Base-by-base conservation (phyloP, 2,329 filamentous ascomycete genomes). In the Harringtonia lauricola region DNA sequence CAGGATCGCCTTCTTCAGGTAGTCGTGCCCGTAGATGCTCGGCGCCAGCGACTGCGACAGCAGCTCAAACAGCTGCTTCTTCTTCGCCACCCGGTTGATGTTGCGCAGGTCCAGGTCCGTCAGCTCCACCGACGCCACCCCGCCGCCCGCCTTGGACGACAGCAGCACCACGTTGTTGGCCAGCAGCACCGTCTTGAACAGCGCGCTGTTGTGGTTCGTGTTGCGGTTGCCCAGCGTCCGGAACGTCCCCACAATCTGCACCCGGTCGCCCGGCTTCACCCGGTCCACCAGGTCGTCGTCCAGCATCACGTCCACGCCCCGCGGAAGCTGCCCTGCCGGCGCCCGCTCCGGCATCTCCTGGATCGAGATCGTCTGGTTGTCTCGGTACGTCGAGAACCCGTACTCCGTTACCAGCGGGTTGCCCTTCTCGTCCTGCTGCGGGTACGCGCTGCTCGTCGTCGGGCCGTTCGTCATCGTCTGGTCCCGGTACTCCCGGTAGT, bases 261-360 rank as follows among this genome's bases (percentile, higher is more conserved):
- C 87, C 53, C 92, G 77, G 64, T 98, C 92, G 40, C 92, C 92
- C 10, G 92, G 92, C 65, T 98, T 98, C 47, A 92, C 86, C 47
- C 78, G 81, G 61, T 98, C 92, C 15, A 96, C 92, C 42, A 98
- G 72, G 59, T 98, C 92, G 60, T 98, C 92, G 59, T 98, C 92
- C 51, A 98, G 70, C 53, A 98, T 89, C 14, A 96, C 89, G 63
- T 98, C 92, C 17, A 98, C 92, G 44, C 90, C 88, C 43, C 92
- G 82, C 47, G 92, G 92, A 51, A 98, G 74, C 68, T 96, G 92
- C 42, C 92, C 92, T 47, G 92, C 90, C 43, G 92, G 92, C 2
- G 92, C 92, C 54, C 90, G 75, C 64, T 98, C 92, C 1, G 92
- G 92, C 92, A 98, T 98, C 68, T 98, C 92, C 65, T 98, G 92